A percentile compares a stretch with the other conserved stretches of the same genome.
Evolutionary conservation across 441 rosid species (phyloP).

Genomic region (Adansonia rubrostipa): DNA sequence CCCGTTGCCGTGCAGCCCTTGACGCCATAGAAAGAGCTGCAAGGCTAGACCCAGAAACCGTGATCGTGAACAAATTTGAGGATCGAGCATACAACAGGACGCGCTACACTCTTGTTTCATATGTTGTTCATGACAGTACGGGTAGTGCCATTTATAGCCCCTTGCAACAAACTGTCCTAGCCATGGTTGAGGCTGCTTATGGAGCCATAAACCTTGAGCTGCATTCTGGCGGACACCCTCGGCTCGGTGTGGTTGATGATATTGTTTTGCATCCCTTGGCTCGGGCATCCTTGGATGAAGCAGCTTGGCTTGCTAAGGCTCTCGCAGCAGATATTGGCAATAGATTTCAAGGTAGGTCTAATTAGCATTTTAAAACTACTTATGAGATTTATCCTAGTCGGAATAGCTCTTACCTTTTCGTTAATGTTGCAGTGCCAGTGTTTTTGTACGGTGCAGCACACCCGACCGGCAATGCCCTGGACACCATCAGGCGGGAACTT

Average conservation of each 20-base stretch:
- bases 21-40: conserved; percentile 54
- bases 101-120: conserved; percentile 60
- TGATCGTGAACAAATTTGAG: conserved; percentile 53
- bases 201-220: conserved; percentile 52
- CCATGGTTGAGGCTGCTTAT: conserved; percentile 61
- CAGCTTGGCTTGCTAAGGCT: conserved; percentile 63
- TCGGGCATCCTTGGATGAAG: conserved; percentile 58
- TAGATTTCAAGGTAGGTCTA: conserved; percentile 52
- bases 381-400: not conserved
- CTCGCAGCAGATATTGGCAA: conserved; percentile 60
- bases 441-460: conserved; percentile 66
- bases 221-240: conserved; percentile 61
- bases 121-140: conserved; percentile 48
- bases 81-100: conserved; percentile 58
- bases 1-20: conserved; percentile 49
- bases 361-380: not conserved
- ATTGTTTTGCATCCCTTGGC: conserved; percentile 63
- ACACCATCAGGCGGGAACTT: conserved; percentile 61
- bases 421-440: conserved; percentile 55
- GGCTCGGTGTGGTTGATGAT: conserved; percentile 70
- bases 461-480: conserved; percentile 57
- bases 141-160: conserved; percentile 59
- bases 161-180: conserved; percentile 53
- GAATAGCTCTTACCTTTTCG: not conserved
- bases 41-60: conserved; percentile 46